These are phyloP conservation scores for Verticillium nonalfalfae DNA, from an alignment of 2,329 filamentous ascomycete species.

Conservation along the genomic window DNA sequence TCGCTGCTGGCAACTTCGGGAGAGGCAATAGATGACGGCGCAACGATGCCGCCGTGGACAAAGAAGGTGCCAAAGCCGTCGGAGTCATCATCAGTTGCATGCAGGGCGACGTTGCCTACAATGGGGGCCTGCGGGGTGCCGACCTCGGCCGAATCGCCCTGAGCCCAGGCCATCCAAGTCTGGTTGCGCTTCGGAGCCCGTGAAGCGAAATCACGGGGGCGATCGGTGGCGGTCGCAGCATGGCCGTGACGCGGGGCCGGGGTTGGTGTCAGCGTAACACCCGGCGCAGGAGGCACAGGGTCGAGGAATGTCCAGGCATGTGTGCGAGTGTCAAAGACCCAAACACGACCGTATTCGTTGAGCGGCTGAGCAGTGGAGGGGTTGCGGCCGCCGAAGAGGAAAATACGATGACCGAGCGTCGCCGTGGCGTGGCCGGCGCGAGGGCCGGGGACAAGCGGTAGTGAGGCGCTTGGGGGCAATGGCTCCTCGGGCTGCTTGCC, in stretches of 20 bases:
- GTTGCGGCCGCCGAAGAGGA: slow-evolving; percentile 74
- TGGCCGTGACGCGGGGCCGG: slow-evolving; percentile 70
- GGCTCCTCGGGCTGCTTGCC: slow-evolving; percentile 27
- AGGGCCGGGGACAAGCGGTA: slow-evolving; percentile 51
- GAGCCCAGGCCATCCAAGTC: slow-evolving; percentile 49
- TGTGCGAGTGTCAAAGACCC: slow-evolving; percentile 65
- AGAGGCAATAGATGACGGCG: neutral
- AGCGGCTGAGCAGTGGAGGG: slow-evolving; percentile 54
- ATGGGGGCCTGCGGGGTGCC: slow-evolving; percentile 55
- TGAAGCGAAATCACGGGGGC: slow-evolving; percentile 43
- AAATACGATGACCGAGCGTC: slow-evolving; percentile 63
- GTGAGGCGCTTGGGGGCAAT: slow-evolving; percentile 13
- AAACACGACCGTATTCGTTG: slow-evolving; percentile 68
- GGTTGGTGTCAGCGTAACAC: slow-evolving; percentile 28
- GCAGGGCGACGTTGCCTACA: slow-evolving; percentile 49
- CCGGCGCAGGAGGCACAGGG: slow-evolving; percentile 42
- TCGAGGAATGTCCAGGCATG: slow-evolving; percentile 59
- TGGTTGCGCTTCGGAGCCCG: slow-evolving; percentile 26
- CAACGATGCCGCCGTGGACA: slow-evolving; percentile 59
- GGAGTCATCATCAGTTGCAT: slow-evolving; percentile 52
- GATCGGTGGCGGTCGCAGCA: slow-evolving; percentile 48
- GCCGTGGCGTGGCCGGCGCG: slow-evolving; percentile 70
- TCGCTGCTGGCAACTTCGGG: slow-evolving; percentile 43
- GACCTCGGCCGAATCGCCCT: slow-evolving; percentile 45
- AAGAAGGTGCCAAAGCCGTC: slow-evolving; percentile 64